phyloP scores from a whole-genome alignment of 176 grass and related monocot genomes.

The Alopecurus myosuroides region DNA sequence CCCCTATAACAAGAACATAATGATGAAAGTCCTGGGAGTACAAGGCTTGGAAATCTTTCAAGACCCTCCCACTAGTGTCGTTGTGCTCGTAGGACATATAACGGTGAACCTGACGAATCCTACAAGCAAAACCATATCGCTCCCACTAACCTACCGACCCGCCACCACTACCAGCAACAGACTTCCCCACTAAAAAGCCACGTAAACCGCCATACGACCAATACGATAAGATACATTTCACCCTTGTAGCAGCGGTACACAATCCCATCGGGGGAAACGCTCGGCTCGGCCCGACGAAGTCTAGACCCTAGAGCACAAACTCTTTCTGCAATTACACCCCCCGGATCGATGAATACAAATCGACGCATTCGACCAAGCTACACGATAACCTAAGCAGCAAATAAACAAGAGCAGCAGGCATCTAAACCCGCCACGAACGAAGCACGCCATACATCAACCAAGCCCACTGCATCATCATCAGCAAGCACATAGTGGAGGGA shows the following conservation, averaged over 20 bases:
- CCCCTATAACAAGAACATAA: not conserved
- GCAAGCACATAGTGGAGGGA: not conserved
- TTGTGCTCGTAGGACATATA: not conserved
- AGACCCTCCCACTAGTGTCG: not conserved
- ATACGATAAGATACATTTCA: not conserved
- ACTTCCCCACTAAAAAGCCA: not conserved
- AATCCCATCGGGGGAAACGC: not conserved
- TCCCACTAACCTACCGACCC: not conserved
- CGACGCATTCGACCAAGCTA: not conserved
- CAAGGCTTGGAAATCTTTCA: not conserved
- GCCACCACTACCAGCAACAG: not conserved
- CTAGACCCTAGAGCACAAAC: not conserved
- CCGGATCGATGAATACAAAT: too few relatives aligned
- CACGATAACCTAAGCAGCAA: not conserved
- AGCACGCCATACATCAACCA: not conserved
- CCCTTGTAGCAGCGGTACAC: not conserved
- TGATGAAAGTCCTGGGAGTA: not conserved
- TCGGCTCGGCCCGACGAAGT: not conserved
- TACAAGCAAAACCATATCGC: too few relatives aligned
- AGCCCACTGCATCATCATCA: not conserved
- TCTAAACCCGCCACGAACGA: too few relatives aligned
- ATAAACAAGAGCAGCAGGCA: not conserved
- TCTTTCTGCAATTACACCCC: not conserved
- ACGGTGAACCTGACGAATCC: too few relatives aligned
- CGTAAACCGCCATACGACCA: not conserved